Base-by-base conservation (phyloP, 805 yeast genomes). In the Nakazawaea ernobii region DNA sequence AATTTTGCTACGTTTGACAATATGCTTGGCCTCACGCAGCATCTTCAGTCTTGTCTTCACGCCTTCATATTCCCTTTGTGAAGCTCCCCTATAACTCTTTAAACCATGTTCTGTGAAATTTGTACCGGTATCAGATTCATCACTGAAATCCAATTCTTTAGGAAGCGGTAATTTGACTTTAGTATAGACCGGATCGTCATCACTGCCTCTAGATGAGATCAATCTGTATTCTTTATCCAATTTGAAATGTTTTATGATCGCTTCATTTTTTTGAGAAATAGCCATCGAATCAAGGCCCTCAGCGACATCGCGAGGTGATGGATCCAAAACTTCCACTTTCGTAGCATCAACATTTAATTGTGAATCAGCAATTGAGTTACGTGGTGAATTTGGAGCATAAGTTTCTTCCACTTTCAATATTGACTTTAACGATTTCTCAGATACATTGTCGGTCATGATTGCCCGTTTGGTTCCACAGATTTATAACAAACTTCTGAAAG, bases 131-230 rank as follows among this genome's bases (percentile, higher is more conserved):
- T 32, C 49, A 5, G 38, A 40, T 7, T 35, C 37, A 8, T 39
- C 40, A 24, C 35, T 39, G 42, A 47, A 39, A 29, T 42, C 46
- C n/a, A 42, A 42, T 15, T 42, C 46, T 32, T 17, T n/a, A 8
- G 49, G 46, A 4, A 47, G 28, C 9, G 43, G 43, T 32, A 42
- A 47, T 17, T 13, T 32, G 10, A 47, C 49, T 27, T 37, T 47
- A 8, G 40, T 13, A 39, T 47, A 47, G 6, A 47, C 7, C 8
- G 49, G 49, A 15, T 46, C 46, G 10, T 42, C 32, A 14, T n/a
- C 10, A 11, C 29, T 15, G 3, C 49, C 35, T 27, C 11, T 26
- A 11, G 37, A 10, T 3, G 20, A n/a, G 2, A 35, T 20, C 13
- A 13, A 15, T 24, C 30, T 24, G 44, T 35, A 46, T 24, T 39